Percentiles rank a stretch among this genome's conserved stretches.
Evolutionary conservation across 768 basidiomycete species (phyloP).

Genomic region (Leccinum longicurvipes): DNA sequence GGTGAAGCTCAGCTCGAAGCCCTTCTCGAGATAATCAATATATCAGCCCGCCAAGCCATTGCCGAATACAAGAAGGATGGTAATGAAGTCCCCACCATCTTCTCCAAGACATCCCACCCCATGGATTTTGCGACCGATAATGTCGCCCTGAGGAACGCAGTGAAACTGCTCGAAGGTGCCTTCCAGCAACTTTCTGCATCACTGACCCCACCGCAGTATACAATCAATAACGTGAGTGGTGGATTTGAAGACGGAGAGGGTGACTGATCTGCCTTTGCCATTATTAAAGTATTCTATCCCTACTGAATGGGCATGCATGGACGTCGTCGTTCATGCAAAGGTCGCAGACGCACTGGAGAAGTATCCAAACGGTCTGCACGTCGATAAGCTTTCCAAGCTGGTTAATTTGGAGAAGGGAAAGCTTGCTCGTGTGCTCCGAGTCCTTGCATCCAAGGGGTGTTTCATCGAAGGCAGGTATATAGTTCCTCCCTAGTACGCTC

Average conservation of each 20-base stretch:
- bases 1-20: too few species aligned
- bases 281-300: constrained; percentile 13
- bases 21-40: constrained; percentile 31
- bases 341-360: too few species aligned
- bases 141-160: constrained; percentile 21
- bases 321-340: too few species aligned
- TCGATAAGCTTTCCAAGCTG: too few species aligned
- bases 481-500: background rate
- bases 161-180: constrained; percentile 23
- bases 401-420: too few species aligned
- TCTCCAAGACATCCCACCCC: constrained; percentile 22
- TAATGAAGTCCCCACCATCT: constrained; percentile 20
- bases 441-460: constrained; percentile 28
- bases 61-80: constrained; percentile 23
- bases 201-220: constrained; percentile 26
- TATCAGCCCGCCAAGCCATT: constrained; percentile 24
- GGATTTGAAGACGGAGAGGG: background rate
- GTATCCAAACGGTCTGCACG: too few species aligned
- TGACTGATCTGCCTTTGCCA: background rate
- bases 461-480: constrained; percentile 27
- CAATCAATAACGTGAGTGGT: constrained; percentile 19
- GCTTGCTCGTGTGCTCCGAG: constrained; percentile 28
- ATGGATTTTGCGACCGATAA: constrained; percentile 19
- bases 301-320: constrained; percentile 25
- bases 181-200: constrained; percentile 25